Conservation (phyloP, 2,329 filamentous ascomycete species). For the Neofusicoccum ribis region DNA sequence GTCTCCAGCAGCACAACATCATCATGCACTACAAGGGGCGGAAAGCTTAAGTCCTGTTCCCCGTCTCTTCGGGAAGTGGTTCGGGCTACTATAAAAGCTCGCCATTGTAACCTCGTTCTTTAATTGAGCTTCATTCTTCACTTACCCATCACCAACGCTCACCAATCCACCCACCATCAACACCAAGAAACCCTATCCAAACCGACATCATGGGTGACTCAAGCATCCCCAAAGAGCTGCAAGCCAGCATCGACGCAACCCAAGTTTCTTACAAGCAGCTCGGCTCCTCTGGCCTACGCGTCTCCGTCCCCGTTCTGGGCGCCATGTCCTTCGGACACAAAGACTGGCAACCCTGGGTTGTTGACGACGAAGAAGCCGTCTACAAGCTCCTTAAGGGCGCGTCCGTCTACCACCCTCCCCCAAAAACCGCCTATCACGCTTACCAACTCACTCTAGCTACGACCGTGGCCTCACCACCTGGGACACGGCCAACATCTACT, state of each 20-base stretch:
- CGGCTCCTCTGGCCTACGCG: conserved; percentile 56
- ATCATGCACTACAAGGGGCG: too few species aligned
- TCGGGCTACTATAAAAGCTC: too few species aligned
- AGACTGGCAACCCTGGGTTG: conserved; percentile 46
- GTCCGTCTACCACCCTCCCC: background rate
- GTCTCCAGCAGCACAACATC: too few species aligned
- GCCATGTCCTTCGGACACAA: conserved; percentile 52
- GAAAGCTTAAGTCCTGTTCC: too few species aligned
- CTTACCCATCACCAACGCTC: too few species aligned
- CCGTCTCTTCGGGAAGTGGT: too few species aligned
- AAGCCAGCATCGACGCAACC: conserved; percentile 21
- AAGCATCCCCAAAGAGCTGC: background rate
- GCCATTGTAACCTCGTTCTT: too few species aligned
- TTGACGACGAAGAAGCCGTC: conserved; percentile 29
- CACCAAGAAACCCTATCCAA: too few species aligned
- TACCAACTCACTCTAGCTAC: conserved; percentile 32
- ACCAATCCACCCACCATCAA: too few species aligned
- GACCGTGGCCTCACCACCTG: conserved; percentile 45
- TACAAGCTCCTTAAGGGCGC: background rate
- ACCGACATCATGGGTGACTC: too few species aligned
- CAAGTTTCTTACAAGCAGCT: conserved; percentile 45
- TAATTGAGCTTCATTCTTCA: too few species aligned
- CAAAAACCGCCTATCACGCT: background rate
- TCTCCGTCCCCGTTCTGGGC: conserved; percentile 59
- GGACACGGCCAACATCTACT: conserved; percentile 24